Evolutionary conservation across 2,329 filamentous ascomycete genomes (phyloP).

Genomic region (Pseudogymnoascus sp.): DNA sequence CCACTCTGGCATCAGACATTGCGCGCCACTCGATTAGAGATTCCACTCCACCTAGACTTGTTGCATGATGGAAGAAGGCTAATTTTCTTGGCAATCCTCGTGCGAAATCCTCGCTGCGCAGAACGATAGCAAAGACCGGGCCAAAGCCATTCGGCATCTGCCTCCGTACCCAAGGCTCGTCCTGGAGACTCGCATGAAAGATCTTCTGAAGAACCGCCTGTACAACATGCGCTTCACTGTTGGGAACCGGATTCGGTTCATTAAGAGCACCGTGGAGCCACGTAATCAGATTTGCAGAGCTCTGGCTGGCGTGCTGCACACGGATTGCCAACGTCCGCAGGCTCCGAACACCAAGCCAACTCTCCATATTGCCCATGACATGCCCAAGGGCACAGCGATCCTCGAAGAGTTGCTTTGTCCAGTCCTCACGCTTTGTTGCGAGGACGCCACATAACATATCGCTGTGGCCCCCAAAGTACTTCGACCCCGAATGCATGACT

Average conservation of each 20-base stretch:
- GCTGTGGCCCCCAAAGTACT: constrained; percentile 93
- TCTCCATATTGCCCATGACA: constrained; percentile 83
- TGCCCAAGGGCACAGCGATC: constrained; percentile 76
- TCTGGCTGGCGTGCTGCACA: constrained; percentile 67
- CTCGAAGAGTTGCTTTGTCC: constrained; percentile 49
- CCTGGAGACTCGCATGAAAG: constrained; percentile 73
- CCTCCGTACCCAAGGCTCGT: constrained; percentile 61
- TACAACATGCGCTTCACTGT: constrained; percentile 34
- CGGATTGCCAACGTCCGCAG: constrained; percentile 78
- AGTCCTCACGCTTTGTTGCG: constrained; percentile 50
- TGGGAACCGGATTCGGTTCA: constrained; percentile 19
- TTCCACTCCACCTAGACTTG: constrained; percentile 88
- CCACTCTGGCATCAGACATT: constrained; percentile 71
- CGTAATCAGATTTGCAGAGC: constrained; percentile 57
- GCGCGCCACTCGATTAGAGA: constrained; percentile 93
- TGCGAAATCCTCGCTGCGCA: constrained; percentile 53
- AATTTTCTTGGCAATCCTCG: constrained; percentile 67
- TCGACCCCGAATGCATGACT: constrained; percentile 88
- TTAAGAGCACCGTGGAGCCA: constrained; percentile 48
- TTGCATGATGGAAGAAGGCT: constrained; percentile 84
- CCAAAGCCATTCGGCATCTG: constrained; percentile 93
- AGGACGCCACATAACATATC: constrained; percentile 88
- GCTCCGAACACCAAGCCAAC: constrained; percentile 84
- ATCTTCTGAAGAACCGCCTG: constrained; percentile 50
- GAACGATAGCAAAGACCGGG: constrained; percentile 72